Evolutionary conservation across 2,329 filamentous ascomycete species (phyloP), one percentile per base, ranked within the genome.

Genomic region (Colletotrichum musicola): DNA sequence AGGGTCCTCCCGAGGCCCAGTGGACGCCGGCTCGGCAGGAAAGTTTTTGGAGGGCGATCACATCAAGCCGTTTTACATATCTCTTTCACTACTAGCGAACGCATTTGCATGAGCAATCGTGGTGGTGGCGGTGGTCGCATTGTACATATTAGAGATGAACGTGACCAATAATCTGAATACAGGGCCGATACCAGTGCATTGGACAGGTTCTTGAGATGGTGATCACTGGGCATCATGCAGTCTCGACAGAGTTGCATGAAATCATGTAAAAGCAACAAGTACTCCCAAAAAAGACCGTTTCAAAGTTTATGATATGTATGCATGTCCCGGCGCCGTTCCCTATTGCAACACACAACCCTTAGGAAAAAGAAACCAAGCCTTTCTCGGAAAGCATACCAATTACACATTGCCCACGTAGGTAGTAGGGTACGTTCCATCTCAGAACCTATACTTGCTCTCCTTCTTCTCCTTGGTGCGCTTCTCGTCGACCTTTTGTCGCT

Each of bases 401-500:
- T 64, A 68, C 62, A 65, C n/a, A 51, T 13, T 22, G 51, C 38
- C 30, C 30, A 35, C 30, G 7, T 35, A 10, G 7, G 9, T 35
- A 35, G 30, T 9, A 10, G 22, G 27, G 12, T 7, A 20, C 30
- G 22, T 12, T 14, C 20, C 4, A 4, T 38, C 38, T 72, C 80
- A 86, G 65, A 84, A 85, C 73, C 81, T 80, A 72, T 86, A 85
- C 76, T 86, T 86, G 72, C 79, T 77, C 73, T 86, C 85, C 78
- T 85, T 69, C 79, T 83, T 88, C 84, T 91, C 91, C 71, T 89
- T 86, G 75, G 86, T 86, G 78, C 90, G 90, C 80, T 97, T 94
- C 79, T 93, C 90, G 74, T 97, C 95, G 72, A 92, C 89, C 87
- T 95, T 97, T 78, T 95, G 88, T 77, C 94, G 88, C 87, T 98